These are phyloP conservation scores for Hyaloscypha finlandica DNA, from an alignment of 495 filamentous ascomycete species.

Conservation along the genomic window DNA sequence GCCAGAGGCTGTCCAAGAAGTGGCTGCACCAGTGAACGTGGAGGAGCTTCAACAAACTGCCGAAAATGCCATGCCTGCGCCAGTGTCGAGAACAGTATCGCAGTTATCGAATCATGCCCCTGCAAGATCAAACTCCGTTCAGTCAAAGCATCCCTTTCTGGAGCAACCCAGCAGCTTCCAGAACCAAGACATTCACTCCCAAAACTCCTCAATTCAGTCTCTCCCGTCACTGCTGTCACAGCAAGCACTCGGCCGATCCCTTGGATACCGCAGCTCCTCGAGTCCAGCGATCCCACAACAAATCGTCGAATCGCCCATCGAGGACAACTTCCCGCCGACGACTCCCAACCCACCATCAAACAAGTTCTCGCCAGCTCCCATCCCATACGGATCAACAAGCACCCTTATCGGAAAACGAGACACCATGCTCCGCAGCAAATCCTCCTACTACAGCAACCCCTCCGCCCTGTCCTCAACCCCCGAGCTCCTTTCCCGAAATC, in stretches of 20 bases:
- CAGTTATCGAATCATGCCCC: conserved; percentile 16
- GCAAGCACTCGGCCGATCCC: conserved; percentile 22
- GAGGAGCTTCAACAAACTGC: conserved; percentile 71
- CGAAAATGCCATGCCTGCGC: conserved; percentile 46
- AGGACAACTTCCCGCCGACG: conserved; percentile 37
- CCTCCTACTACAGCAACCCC: conserved; percentile 27
- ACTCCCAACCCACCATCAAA: conserved; percentile 23
- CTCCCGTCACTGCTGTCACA: conserved; percentile 26
- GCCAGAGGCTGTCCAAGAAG: conserved; percentile 46
- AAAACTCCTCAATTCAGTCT: conserved; percentile 24
- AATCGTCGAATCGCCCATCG: conserved; percentile 43
- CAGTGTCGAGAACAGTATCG: conserved; percentile 31
- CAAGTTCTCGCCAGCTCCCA: conserved; percentile 23
- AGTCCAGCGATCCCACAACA: conserved; percentile 45
- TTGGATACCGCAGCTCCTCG: conserved; percentile 43
- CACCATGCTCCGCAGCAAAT: conserved; percentile 55
- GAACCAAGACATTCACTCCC: neutral
- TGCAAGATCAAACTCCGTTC: conserved; percentile 31
- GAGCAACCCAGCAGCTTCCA: neutral
- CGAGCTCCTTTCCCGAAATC: conserved; percentile 9
- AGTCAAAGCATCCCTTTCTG: conserved; percentile 18
- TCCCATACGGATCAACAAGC: conserved; percentile 35
- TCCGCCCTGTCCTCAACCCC: conserved; percentile 34
- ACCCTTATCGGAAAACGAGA: conserved; percentile 68
- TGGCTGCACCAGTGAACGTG: conserved; percentile 62